Base-by-base conservation (phyloP, 306 rosid genomes). In the Quercus berberidifolia region DNA sequence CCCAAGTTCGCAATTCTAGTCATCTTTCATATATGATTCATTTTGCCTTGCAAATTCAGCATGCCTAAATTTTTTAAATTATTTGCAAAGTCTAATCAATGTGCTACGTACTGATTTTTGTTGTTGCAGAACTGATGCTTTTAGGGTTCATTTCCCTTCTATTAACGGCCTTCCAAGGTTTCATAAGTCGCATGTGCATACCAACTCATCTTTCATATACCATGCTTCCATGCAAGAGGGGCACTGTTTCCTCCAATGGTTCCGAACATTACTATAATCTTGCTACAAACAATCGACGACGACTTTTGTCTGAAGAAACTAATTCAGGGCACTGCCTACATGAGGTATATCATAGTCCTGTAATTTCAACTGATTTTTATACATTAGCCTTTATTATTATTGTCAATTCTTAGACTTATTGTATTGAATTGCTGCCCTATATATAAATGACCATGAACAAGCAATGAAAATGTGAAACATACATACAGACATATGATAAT, bases 151-250 rank as follows among this genome's bases (percentile, higher is more conserved):
- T 95, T 73, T 95, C 99, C 72, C 91, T 95, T 65, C 87, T 92
- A 62, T 82, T 95, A 80, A 90, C 97, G 6, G 95, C 87, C 75
- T 84, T 76, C 69, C 99, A 95, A 90, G 70, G 73, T 46, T n/a
- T 80, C 23, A 84, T 95, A 86, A 89, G 92, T 75, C 78, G 79
- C n/a, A 74, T 92, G 26, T 95, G 99, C 85, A 91, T 95, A 56
- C 81, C 92, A 21, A 57, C 84, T 23, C 62, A 85, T 70, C 75
- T 88, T 58, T 86, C 87, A 83, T 41, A 70, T 55, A 52, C 80
- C 84, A 92, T 95, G 98, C 92, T 92, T 80, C 99, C 99, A 55
- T 95, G 99, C 92, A 95, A 92, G 88, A 85, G 79, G 72, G 55
- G 82, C 31, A 60, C 69, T 58, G 26, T 55, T 26, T 74, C 84